Evolutionary conservation across 129 eudicot genomes (phyloP).

Genomic region (Daucus carota): DNA sequence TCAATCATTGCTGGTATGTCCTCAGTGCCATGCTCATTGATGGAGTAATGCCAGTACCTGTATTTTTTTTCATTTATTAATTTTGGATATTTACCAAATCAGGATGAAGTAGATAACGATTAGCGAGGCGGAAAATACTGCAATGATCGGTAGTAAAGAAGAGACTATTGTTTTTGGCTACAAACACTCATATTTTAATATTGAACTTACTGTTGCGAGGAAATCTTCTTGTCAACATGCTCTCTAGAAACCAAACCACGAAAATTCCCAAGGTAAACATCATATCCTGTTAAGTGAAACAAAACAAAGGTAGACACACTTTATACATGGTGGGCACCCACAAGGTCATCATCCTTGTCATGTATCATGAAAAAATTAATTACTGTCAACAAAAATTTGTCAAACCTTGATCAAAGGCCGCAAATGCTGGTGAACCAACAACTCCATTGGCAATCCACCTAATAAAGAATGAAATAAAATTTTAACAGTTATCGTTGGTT

Average conservation of each 20-base stretch:
- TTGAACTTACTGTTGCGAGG: slow-evolving; percentile 71
- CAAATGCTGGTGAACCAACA: slow-evolving; percentile 96
- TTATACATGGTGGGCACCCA: background rate
- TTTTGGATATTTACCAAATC: background rate
- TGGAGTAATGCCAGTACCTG: slow-evolving; percentile 90
- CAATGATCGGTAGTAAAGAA: background rate
- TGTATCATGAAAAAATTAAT: background rate
- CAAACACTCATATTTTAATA: background rate
- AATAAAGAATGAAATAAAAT: background rate
- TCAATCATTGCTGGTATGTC: slow-evolving; percentile 96
- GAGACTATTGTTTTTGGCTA: background rate
- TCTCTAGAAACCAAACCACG: slow-evolving; percentile 93
- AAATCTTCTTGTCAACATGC: slow-evolving; percentile 64
- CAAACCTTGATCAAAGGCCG: slow-evolving; percentile 91
- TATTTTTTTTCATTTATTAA: background rate
- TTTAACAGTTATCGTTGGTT: background rate
- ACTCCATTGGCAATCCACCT: slow-evolving; percentile 97
- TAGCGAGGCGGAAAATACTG: background rate
- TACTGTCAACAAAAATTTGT: background rate
- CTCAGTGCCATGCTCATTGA: slow-evolving; percentile 79
- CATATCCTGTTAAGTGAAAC: slow-evolving; percentile 48
- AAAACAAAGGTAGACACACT: background rate
- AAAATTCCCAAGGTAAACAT: slow-evolving; percentile 87
- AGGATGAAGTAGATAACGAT: background rate
- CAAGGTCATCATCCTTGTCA: background rate